These are phyloP conservation scores for Proliferodiscus dingleyae DNA, from an alignment of 2,329 filamentous ascomycete genomes.

Conservation along the genomic window DNA sequence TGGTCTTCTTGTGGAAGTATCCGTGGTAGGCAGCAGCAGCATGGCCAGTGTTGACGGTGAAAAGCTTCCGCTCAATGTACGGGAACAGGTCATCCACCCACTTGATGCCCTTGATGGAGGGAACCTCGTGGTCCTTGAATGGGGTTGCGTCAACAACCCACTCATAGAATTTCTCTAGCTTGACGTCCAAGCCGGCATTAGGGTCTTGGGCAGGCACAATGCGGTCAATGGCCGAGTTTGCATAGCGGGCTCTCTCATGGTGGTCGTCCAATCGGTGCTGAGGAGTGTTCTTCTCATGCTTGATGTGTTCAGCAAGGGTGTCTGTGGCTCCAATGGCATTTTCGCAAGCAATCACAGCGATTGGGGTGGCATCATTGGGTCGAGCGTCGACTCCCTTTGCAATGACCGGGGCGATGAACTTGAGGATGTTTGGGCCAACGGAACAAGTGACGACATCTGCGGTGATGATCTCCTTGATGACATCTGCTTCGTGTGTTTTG, in stretches of 20 bases:
- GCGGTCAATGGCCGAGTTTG: conserved; percentile 97
- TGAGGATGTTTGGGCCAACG: conserved; percentile 91
- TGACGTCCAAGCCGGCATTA: conserved; percentile 79
- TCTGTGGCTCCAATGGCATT: conserved; percentile 95
- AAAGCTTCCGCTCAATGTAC: conserved; percentile 99
- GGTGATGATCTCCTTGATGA: conserved; percentile 78
- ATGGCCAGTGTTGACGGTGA: conserved; percentile 98
- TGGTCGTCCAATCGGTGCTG: conserved; percentile 63
- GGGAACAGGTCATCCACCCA: conserved; percentile 89
- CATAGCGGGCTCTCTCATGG: conserved; percentile 74
- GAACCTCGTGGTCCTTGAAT: conserved; percentile 66
- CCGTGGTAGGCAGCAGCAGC: conserved; percentile 95
- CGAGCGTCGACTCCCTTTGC: conserved; percentile 87
- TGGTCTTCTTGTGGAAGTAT: conserved; percentile 78
- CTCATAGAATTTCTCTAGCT: conserved; percentile 97
- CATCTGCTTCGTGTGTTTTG: conserved; percentile 73
- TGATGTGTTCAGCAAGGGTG: conserved; percentile 77
- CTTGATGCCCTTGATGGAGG: conserved; percentile 80
- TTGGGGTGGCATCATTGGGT: conserved; percentile 55
- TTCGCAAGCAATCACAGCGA: conserved; percentile 95
- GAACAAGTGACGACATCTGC: conserved; percentile 94
- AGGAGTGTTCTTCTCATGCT: conserved; percentile 66
- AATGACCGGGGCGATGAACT: conserved; percentile 92
- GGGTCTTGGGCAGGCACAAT: conserved; percentile 90
- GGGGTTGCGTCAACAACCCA: conserved; percentile 92